Base-by-base conservation (phyloP, 148 eudicot species). In the Pharnaceum exiguum region DNA sequence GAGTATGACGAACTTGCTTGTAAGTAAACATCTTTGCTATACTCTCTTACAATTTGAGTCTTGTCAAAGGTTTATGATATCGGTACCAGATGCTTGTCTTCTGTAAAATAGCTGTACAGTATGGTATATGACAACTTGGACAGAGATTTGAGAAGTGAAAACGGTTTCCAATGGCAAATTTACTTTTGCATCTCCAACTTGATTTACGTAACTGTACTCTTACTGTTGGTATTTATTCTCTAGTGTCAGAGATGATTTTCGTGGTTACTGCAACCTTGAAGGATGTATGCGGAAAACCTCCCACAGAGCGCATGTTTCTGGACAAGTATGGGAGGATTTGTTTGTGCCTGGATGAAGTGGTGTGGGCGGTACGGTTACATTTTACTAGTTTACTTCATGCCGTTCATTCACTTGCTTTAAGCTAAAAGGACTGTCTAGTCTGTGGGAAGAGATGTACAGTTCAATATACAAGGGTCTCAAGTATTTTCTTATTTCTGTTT, bases 321-420 rank as follows among this genome's bases (percentile, higher is more conserved):
- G 96, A 94, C 65, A 94, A 94, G 81, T 94, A 94, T 42, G 99
- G 99, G 43, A 94, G 76, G 72, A 86, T 94, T 31, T 94, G 99
- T 72, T 77, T 94, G 72, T 85, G 89, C 70, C 75, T 89, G 59
- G 99, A 94, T 72, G 99, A 94, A 77, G 71, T 94, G 67, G 95
- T 86, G 10, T 94, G 99, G 95, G 77, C 77, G 89, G 99, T 94
- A 62, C 49, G 84, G 10, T 44, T 3, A 10, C 11, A 54, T 17
- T 30, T 59, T 30, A 21, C 51, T 37, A 21, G 31, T 26, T 49
- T 9, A 13, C 19, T 24, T 38, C 51, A 6, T 40, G 5, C 37
- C 9, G 7, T 33, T 70, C 49, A 35, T 24, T 27, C 13, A 2
- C 44, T 10, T 56, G 35, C 3, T 59, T 55, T 4, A 0, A 10